These are phyloP conservation scores for Candida qinlingensis DNA, from an alignment of 805 yeast species.

Conservation along the genomic window DNA sequence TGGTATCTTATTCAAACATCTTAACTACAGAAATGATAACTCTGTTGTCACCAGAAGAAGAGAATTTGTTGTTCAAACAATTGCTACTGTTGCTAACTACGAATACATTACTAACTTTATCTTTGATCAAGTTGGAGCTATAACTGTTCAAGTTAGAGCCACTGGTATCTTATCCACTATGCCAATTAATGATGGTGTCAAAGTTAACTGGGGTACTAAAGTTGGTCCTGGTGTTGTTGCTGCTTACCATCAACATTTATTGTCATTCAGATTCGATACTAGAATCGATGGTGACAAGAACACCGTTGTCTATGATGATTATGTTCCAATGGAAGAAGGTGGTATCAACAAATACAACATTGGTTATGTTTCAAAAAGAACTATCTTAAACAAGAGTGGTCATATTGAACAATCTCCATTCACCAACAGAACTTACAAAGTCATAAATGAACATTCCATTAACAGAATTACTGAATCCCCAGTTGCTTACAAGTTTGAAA, in stretches of 20 bases:
- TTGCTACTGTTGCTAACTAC: slow-evolving; percentile 81
- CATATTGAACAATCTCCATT: slow-evolving; percentile 68
- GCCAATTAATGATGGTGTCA: slow-evolving; percentile 67
- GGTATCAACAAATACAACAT: slow-evolving; percentile 59
- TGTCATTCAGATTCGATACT: slow-evolving; percentile 76
- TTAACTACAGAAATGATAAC: slow-evolving; percentile 66
- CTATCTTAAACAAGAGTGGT: slow-evolving; percentile 65
- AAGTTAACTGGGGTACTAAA: slow-evolving; percentile 64
- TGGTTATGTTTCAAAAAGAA: slow-evolving; percentile 63
- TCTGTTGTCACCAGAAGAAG: slow-evolving; percentile 70
- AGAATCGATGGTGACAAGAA: slow-evolving; percentile 78
- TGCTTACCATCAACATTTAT: slow-evolving; percentile 77
- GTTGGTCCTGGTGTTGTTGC: slow-evolving; percentile 82
- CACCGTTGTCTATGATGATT: slow-evolving; percentile 68
- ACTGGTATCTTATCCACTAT: slow-evolving; percentile 83
- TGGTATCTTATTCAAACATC: slow-evolving; percentile 73
- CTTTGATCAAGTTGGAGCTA: slow-evolving; percentile 73
- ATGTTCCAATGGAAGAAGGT: slow-evolving; percentile 52
- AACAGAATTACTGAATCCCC: slow-evolving; percentile 67
- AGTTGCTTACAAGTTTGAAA: slow-evolving; percentile 67
- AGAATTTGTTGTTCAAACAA: slow-evolving; percentile 73
- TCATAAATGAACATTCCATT: slow-evolving; percentile 66
- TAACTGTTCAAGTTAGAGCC: slow-evolving; percentile 75
- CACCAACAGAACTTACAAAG: slow-evolving; percentile 68
- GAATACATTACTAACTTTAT: slow-evolving; percentile 71